Evolutionary conservation across 345 rosid species (phyloP).

Genomic region (Luvunga scandens): DNA sequence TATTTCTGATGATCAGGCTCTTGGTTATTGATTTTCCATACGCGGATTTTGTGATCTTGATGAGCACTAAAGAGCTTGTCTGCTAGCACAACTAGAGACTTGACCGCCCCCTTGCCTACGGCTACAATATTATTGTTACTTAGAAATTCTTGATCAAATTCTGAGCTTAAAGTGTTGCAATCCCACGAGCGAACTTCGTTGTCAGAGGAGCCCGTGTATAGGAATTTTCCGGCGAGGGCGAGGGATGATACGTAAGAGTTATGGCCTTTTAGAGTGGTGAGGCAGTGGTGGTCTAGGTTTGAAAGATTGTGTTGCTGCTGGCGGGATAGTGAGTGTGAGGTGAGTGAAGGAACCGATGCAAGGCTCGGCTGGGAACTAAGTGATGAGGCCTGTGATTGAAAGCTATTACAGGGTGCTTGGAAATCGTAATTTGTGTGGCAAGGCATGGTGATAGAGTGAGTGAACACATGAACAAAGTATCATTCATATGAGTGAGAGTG

Average conservation of each 20-base stretch:
- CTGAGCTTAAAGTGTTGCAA: conserved; percentile 33
- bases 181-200: conserved; percentile 67
- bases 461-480: not conserved
- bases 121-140: conserved; percentile 28
- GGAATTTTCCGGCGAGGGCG: conserved; percentile 55
- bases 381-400: conserved; percentile 12
- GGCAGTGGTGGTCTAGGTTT: conserved; percentile 40
- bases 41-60: conserved; percentile 93
- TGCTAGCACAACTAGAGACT: conserved; percentile 57
- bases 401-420: conserved; percentile 13
- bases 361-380: conserved; percentile 42
- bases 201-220: conserved; percentile 66
- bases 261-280: conserved; percentile 62
- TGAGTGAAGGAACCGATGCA: conserved; percentile 38
- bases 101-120: conserved; percentile 69
- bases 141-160: conserved; percentile 21
- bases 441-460: conserved; percentile 21
- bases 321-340: conserved; percentile 13
- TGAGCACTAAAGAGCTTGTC: conserved; percentile 90
- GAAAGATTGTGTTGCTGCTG: conserved; percentile 16
- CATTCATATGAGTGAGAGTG: conserved; percentile 9
- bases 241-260: conserved; percentile 66
- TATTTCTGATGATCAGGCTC: conserved; percentile 43
- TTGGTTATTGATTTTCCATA: conserved; percentile 64
- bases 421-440: conserved; percentile 23